Evolutionary conservation across 495 filamentous ascomycete species (phyloP).

Genomic region (Penicillium chermesinum): DNA sequence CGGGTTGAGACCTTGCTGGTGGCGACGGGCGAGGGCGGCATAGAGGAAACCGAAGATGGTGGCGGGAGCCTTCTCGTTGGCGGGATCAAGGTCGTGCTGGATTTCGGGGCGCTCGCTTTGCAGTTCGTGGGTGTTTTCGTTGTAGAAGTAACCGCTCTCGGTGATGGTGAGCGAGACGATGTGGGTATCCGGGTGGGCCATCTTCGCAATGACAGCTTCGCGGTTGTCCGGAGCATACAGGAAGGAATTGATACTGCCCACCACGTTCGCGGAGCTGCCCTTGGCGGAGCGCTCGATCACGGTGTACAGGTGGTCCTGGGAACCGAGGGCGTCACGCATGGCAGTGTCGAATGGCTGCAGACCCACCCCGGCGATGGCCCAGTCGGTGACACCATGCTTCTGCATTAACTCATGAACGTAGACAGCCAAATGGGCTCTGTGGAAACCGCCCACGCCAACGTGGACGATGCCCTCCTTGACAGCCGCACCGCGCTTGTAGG

Average conservation of each 20-base stretch:
- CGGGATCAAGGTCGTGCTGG: constrained; percentile 35
- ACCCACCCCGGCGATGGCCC: constrained; percentile 44
- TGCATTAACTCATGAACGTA: constrained; percentile 45
- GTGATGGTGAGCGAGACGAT: constrained; percentile 50
- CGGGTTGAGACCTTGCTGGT: constrained; percentile 37
- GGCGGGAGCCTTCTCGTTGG: constrained; percentile 32
- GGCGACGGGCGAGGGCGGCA: constrained; percentile 38
- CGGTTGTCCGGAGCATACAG: constrained; percentile 44
- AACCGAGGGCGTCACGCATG: constrained; percentile 42
- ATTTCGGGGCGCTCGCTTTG: constrained; percentile 43
- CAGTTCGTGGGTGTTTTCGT: constrained; percentile 48
- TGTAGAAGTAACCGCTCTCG: constrained; percentile 49
- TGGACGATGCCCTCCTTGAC: constrained; percentile 50
- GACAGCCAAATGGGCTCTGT: constrained; percentile 45
- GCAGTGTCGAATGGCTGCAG: constrained; percentile 40
- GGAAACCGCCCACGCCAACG: constrained; percentile 46
- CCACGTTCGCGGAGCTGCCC: constrained; percentile 38
- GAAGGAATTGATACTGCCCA: constrained; percentile 48
- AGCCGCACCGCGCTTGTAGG: constrained; percentile 31
- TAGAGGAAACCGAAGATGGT: constrained; percentile 48
- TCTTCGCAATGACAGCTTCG: constrained; percentile 44
- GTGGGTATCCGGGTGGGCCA: constrained; percentile 46
- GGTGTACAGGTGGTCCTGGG: constrained; percentile 46
- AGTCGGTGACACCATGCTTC: constrained; percentile 38
- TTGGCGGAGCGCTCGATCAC: constrained; percentile 44